Conservation (phyloP, 345 rosid genomes). For the Salix suchowensis region DNA sequence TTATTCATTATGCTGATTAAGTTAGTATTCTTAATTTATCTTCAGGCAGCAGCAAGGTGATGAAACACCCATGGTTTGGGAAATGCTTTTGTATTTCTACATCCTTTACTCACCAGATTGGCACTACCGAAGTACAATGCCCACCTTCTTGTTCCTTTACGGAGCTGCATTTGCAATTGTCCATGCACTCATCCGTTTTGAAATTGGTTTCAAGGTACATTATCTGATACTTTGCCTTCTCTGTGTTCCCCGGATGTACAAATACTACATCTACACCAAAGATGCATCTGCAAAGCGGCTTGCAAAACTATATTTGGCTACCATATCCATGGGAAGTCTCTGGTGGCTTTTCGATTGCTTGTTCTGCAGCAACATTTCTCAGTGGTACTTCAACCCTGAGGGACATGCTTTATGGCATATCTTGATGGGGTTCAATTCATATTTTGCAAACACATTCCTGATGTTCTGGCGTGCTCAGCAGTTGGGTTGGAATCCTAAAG, state of each 20-base stretch:
- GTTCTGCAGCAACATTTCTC: constrained; percentile 50
- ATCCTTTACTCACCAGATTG: constrained; percentile 97
- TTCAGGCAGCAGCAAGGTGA: constrained; percentile 95
- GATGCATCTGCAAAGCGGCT: constrained; percentile 63
- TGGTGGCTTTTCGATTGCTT: constrained; percentile 76
- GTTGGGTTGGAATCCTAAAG: constrained; percentile 67
- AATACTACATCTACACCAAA: constrained; percentile 83
- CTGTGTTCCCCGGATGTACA: constrained; percentile 89
- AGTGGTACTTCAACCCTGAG: constrained; percentile 73
- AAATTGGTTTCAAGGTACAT: constrained; percentile 83
- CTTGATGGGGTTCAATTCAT: constrained; percentile 83
- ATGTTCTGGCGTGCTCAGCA: constrained; percentile 97
- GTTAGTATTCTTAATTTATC: neutral
- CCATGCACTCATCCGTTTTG: constrained; percentile 65
- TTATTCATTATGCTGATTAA: neutral
- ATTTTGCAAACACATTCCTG: constrained; percentile 85
- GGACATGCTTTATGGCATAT: constrained; percentile 95
- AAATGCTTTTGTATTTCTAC: constrained; percentile 88
- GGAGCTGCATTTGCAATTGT: constrained; percentile 74
- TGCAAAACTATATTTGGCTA: constrained; percentile 64
- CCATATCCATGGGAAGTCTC: constrained; percentile 48
- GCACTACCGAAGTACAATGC: constrained; percentile 96
- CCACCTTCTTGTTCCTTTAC: constrained; percentile 82
- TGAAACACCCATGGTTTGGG: constrained; percentile 99
- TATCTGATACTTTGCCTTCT: constrained; percentile 69